Percentiles rank a stretch among this genome's conserved stretches.
Evolutionary conservation across 2,329 filamentous ascomycete species (phyloP).

Genomic region (Talaromyces rugulosus): DNA sequence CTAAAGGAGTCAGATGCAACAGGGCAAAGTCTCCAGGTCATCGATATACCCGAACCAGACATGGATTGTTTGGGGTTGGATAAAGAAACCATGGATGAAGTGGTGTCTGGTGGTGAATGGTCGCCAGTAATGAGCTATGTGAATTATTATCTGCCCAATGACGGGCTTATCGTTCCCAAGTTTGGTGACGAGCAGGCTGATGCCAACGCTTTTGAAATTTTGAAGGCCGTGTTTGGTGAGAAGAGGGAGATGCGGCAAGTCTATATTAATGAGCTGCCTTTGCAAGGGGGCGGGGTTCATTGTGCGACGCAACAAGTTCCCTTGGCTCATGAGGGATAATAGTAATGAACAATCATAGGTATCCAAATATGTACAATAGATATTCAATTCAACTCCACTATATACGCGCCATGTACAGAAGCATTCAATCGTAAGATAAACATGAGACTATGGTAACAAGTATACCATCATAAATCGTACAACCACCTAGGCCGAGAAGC

Average conservation of each 20-base stretch:
- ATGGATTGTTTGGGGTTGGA: conserved; percentile 13
- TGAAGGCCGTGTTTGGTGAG: conserved; percentile 22
- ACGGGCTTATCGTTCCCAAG: conserved; percentile 23
- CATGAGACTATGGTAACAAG: background rate
- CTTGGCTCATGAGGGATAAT: background rate
- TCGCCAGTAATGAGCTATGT: conserved; percentile 24
- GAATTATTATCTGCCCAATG: conserved; percentile 29
- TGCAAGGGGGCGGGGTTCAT: conserved; percentile 27
- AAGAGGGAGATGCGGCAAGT: conserved; percentile 23
- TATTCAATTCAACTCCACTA: background rate
- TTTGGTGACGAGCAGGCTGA: conserved; percentile 24
- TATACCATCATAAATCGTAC: background rate
- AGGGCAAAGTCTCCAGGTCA: conserved; percentile 20
- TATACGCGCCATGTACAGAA: background rate
- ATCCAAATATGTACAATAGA: background rate
- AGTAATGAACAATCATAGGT: background rate
- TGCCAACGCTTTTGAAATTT: conserved; percentile 18
- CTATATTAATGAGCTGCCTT: conserved; percentile 23
- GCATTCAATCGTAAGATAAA: background rate
- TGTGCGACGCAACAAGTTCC: conserved; percentile 28
- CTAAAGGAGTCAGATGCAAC: conserved; percentile 19
- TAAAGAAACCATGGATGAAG: conserved; percentile 12
- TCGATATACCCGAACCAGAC: conserved; percentile 26
- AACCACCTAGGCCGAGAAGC: conserved; percentile 24
- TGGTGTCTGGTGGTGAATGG: background rate